Conservation (phyloP, 768 basidiomycete genomes). For the Sporobolomyces pararoseus region DNA sequence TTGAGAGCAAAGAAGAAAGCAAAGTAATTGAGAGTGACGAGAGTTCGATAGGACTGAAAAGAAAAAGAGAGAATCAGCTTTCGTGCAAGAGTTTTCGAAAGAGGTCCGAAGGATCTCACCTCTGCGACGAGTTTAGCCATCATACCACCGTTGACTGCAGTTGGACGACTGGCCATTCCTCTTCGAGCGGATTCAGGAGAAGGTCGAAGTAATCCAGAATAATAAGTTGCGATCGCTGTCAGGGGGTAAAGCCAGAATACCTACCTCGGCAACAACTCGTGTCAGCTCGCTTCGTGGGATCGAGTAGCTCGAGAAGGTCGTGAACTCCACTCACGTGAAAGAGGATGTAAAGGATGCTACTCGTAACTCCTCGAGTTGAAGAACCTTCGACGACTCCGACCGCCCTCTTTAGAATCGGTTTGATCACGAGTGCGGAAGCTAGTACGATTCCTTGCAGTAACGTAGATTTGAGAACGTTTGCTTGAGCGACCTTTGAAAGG, state of each 20-base stretch:
- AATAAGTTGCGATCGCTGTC: constrained; percentile 68
- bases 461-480: constrained; percentile 38
- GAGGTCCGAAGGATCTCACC: constrained; percentile 2
- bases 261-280: constrained; percentile 53
- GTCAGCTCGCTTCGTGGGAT: too few relatives aligned
- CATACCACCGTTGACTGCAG: constrained; percentile 2
- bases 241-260: constrained; percentile 75
- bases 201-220: constrained; percentile 58
- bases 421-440: constrained; percentile 42
- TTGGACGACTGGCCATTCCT: constrained; percentile 1
- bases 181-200: constrained; percentile 28
- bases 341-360: constrained; percentile 36
- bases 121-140: constrained; percentile 30
- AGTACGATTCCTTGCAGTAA: constrained; percentile 43
- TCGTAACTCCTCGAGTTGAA: constrained; percentile 22
- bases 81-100: not conserved
- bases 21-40: constrained; percentile 76
- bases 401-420: constrained; percentile 37
- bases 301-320: not conserved
- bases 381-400: constrained; percentile 19
- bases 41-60: constrained; percentile 58
- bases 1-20: constrained; percentile 63
- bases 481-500: constrained; percentile 30
- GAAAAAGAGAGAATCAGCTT: not conserved
- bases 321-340: constrained; percentile 36